Evolutionary conservation across 352 stramenopile species (phyloP), one percentile per base, ranked within the genome.

Genomic region (Elongisporangium prolatum): DNA sequence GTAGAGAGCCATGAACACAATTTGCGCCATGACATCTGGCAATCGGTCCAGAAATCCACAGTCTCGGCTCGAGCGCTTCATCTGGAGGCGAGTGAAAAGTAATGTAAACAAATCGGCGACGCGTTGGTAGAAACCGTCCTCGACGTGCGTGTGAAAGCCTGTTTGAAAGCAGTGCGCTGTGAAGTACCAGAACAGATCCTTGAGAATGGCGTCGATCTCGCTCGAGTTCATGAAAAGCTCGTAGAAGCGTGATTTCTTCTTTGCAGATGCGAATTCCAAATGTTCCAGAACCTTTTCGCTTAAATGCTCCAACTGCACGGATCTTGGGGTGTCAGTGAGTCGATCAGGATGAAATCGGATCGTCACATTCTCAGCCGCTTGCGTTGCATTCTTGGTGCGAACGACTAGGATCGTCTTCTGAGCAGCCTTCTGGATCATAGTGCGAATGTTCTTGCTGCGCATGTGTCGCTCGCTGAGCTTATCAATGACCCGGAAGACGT

Each of bases 181-280:
- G 13, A 88, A 40, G 54, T 85, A 86, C 81, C 81, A 91, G 53
- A 91, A 91, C 65, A 89, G 78, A 50, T 91, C 79, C 59, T 88
- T 86, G 17, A 89, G 57, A 20, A 91, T 48, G 34, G 67, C 61
- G 4, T 91, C 69, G 22, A 88, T 64, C 55, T 91, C 79, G 6
- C 48, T 18, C 1, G 69, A 52, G 13, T 64, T 63, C 1, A 61
- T 48, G 51, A 89, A 89, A 21, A 84, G 59, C 10, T 79, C 67
- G 4, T 64, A 65, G 60, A 85, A 89, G 28, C 74, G 60, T 14
- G 24, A 20, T 10, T 70, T 59, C 40, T 77, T 76, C 9, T 67
- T 70, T 16, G 56, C 54, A 0, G 71, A 74, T 11, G 53, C 44
- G 38, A 84, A 85, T 1, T 48, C 65, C 13, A 61, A 62, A 54